Evolutionary conservation across 345 rosid species (phyloP).

Genomic region (Hibiscus syriacus): DNA sequence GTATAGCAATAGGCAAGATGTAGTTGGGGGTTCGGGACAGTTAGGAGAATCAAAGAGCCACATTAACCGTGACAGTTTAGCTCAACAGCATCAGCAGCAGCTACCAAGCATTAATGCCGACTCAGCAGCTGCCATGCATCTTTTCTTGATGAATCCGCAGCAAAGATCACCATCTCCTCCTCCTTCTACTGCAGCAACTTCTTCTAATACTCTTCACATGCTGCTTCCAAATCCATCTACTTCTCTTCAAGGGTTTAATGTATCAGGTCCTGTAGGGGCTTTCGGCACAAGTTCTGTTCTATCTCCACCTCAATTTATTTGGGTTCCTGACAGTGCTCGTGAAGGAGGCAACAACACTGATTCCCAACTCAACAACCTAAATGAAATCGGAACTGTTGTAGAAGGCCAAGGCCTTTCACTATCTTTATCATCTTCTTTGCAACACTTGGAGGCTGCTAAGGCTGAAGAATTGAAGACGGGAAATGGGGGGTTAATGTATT

Average conservation of each 20-base stretch:
- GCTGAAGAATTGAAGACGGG: constrained; percentile 72
- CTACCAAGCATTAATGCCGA: constrained; percentile 62
- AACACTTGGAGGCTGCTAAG: constrained; percentile 75
- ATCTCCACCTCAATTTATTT: constrained; percentile 49
- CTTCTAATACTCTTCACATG: constrained; percentile 85
- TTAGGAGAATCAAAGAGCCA: constrained; percentile 30
- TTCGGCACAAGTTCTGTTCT: constrained; percentile 30
- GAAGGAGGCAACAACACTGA: constrained; percentile 26
- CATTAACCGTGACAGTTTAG: constrained; percentile 20
- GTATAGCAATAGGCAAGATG: constrained; percentile 37
- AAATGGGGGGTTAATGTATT: constrained; percentile 42
- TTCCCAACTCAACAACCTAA: constrained; percentile 25
- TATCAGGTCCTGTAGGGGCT: constrained; percentile 20
- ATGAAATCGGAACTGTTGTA: constrained; percentile 46
- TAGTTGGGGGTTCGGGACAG: constrained; percentile 24
- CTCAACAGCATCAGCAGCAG: constrained; percentile 41
- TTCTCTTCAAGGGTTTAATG: constrained; percentile 41
- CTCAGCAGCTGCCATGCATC: constrained; percentile 88
- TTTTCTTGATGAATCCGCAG: constrained; percentile 79
- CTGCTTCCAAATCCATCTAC: constrained; percentile 60
- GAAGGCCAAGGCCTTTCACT: constrained; percentile 88
- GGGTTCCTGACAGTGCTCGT: constrained; percentile 46
- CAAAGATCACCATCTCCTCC: constrained; percentile 71
- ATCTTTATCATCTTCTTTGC: constrained; percentile 71
- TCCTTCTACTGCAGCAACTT: constrained; percentile 20